Evolutionary conservation across 1,139 yeast species (phyloP).

Genomic region (Blastobotrys buckinghamii): DNA sequence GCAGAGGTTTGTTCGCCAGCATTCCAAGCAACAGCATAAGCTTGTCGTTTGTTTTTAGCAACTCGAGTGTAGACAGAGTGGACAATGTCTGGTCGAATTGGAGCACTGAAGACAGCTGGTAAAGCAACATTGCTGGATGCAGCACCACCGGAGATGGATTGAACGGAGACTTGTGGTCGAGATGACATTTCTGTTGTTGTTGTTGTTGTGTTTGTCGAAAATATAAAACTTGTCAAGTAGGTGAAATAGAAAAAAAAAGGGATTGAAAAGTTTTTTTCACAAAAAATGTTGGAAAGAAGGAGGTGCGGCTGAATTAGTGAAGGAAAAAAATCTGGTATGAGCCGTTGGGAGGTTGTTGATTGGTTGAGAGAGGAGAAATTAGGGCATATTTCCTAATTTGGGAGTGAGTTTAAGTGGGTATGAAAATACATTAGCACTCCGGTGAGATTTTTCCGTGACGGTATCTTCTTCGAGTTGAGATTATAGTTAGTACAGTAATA

Average conservation of each 20-base stretch:
- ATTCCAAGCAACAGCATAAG: constrained; percentile 98
- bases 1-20: constrained; percentile 99
- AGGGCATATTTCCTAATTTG: no score
- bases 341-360: no score
- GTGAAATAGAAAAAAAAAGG: not conserved
- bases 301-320: no score
- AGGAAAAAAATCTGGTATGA: no score
- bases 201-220: not conserved
- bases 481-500: no score
- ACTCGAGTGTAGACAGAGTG: constrained; percentile 98
- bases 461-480: no score
- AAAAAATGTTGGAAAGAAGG: no score
- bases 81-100: constrained; percentile 99
- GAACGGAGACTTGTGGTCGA: constrained; percentile 97
- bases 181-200: constrained; percentile 47
- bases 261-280: not conserved
- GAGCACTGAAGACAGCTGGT: constrained; percentile 99
- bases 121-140: constrained; percentile 80
- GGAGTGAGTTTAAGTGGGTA: no score
- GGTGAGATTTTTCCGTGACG: no score
- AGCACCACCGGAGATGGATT: constrained; percentile 83
- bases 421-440: no score
- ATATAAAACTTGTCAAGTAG: no score
- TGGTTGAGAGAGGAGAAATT: no score
- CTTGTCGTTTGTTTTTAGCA: constrained; percentile 99